Conservation (phyloP, 2,329 filamentous ascomycete genomes). For the Aspergillaceae sp. region DNA sequence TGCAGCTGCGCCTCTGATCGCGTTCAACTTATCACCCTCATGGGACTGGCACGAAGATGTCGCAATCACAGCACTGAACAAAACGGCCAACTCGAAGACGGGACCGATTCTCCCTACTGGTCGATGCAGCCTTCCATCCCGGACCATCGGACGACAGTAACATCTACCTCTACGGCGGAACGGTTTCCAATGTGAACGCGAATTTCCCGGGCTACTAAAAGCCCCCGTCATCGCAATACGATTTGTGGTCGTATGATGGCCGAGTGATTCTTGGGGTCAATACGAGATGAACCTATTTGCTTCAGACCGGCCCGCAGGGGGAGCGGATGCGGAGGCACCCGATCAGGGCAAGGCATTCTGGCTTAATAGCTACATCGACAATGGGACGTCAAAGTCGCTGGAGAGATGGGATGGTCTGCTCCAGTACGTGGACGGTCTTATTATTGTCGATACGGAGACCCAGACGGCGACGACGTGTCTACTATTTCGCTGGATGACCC, state of each 20-base stretch:
- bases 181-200: conserved; percentile 18
- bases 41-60: conserved; percentile 24
- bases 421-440: conserved; percentile 29
- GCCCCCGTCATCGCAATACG: conserved; percentile 17
- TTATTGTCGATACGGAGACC: conserved; percentile 31
- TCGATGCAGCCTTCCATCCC: conserved; percentile 22
- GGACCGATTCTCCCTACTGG: conserved; percentile 14
- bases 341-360: conserved; percentile 32
- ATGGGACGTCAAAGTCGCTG: conserved; percentile 21
- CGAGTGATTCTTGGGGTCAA: conserved; percentile 15
- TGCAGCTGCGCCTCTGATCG: conserved; percentile 19
- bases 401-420: conserved; percentile 8
- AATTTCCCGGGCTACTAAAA: conserved; percentile 20
- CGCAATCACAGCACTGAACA: conserved; percentile 14
- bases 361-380: conserved; percentile 33
- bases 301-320: conserved; percentile 24
- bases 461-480: conserved; percentile 29
- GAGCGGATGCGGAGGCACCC: conserved; percentile 30
- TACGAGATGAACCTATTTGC: conserved; percentile 17
- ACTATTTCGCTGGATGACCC: conserved; percentile 22
- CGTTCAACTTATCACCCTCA: conserved; percentile 18
- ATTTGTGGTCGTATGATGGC: conserved; percentile 24
- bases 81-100: conserved; percentile 13
- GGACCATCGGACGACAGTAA: conserved; percentile 13
- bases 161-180: conserved; percentile 27